Evolutionary conservation across 805 yeast species (phyloP).

Genomic region (Scheffersomyces spartinae): DNA sequence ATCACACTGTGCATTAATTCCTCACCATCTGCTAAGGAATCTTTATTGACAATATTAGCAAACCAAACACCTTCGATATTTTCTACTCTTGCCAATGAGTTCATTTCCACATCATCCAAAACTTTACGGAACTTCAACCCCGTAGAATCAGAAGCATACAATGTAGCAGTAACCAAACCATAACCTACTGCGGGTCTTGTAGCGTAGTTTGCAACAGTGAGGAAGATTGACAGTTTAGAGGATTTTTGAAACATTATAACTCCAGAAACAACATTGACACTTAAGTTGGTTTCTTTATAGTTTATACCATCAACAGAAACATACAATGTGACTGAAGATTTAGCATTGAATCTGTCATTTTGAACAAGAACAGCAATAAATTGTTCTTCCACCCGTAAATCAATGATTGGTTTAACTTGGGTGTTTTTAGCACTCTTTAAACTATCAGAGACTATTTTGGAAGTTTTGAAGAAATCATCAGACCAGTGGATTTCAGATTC

Average conservation of each 20-base stretch:
- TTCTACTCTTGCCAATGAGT: conserved; percentile 31
- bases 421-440: conserved; percentile 5
- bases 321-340: conserved; percentile 27
- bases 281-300: conserved; percentile 30
- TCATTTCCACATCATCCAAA: conserved; percentile 31
- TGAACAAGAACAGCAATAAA: conserved; percentile 30
- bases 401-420: conserved; percentile 10
- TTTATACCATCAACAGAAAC: conserved; percentile 35
- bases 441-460: conserved; percentile 11
- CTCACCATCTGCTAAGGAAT: conserved; percentile 5
- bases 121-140: conserved; percentile 40
- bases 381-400: conserved; percentile 24
- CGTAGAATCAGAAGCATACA: conserved; percentile 45
- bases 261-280: too few relatives aligned
- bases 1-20: conserved; percentile 18
- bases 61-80: conserved; percentile 54
- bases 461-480: conserved; percentile 31
- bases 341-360: conserved; percentile 28
- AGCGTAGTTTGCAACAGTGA: conserved; percentile 14
- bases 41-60: conserved; percentile 22
- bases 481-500: conserved; percentile 24
- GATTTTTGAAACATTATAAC: conserved; percentile 13
- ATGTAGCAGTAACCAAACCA: conserved; percentile 15
- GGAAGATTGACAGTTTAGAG: conserved; percentile 18
- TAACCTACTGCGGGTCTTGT: too few relatives aligned